Evolutionary conservation across 345 rosid species (phyloP).

Genomic region (Eucalyptus polybractea): DNA sequence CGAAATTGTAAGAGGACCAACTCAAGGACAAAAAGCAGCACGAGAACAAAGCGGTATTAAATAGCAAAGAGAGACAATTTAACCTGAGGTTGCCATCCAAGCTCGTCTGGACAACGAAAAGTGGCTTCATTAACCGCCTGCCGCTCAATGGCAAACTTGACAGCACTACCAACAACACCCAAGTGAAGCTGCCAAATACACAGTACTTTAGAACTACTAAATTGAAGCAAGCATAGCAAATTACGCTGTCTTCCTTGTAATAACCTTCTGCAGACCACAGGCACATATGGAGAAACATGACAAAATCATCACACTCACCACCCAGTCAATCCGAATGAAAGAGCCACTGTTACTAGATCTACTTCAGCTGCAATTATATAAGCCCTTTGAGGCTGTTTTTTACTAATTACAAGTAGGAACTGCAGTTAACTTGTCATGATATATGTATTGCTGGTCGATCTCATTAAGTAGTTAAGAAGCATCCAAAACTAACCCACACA

Average conservation of each 20-base stretch:
- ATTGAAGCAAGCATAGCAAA: background rate
- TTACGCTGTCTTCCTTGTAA: background rate
- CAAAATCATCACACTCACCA: background rate
- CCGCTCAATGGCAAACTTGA: conserved; percentile 68
- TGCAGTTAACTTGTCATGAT: background rate
- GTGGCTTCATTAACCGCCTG: conserved; percentile 98
- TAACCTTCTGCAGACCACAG: background rate
- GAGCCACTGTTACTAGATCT: background rate
- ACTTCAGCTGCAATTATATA: background rate
- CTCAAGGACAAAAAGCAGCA: background rate
- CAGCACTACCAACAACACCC: conserved; percentile 95
- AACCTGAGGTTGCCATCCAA: conserved; percentile 99
- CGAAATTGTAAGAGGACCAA: background rate
- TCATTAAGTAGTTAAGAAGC: background rate
- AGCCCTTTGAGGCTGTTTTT: background rate
- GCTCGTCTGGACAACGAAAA: conserved; percentile 86
- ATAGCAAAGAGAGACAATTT: background rate
- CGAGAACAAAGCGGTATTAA: background rate
- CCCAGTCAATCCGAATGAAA: background rate
- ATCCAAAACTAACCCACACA: conserved; percentile 41
- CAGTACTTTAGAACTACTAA: background rate
- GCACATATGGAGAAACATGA: background rate
- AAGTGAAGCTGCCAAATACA: conserved; percentile 48
- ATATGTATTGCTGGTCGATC: background rate
- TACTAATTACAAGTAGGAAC: background rate